Conservation (phyloP, 768 basidiomycete species). For the Boletellus ananas region DNA sequence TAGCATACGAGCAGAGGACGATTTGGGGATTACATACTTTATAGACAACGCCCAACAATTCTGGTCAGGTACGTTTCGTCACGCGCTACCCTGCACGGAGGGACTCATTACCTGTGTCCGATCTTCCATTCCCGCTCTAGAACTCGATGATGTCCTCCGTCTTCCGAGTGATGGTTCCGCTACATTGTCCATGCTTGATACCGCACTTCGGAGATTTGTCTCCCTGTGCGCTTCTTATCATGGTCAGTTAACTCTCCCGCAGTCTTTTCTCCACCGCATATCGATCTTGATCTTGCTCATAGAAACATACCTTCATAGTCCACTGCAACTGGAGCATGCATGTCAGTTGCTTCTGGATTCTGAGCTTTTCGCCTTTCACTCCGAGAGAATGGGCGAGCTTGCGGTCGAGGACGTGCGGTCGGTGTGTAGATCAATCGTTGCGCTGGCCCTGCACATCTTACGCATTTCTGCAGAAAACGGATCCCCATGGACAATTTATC, state of each 20-base stretch:
- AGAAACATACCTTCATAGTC: conserved; percentile 86
- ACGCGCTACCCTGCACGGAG: conserved; percentile 3
- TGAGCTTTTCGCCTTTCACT: conserved; percentile 87
- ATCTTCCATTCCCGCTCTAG: conserved; percentile 38
- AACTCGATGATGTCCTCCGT: conserved; percentile 79
- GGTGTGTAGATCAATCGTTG: conserved; percentile 40
- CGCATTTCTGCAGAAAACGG: conserved; percentile 55
- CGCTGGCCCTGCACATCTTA: conserved; percentile 3
- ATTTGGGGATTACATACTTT: conserved; percentile 76
- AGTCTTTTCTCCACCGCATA: not conserved
- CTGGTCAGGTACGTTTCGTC: conserved; percentile 69
- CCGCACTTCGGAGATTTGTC: conserved; percentile 71
- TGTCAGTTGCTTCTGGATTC: conserved; percentile 73
- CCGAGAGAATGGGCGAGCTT: conserved; percentile 85
- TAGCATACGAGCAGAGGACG: conserved; percentile 45
- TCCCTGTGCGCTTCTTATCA: conserved; percentile 83
- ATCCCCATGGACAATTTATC: conserved; percentile 81
- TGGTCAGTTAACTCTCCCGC: conserved; percentile 44
- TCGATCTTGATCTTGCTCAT: conserved; percentile 13
- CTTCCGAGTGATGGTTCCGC: conserved; percentile 55
- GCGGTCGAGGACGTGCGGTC: conserved; percentile 64
- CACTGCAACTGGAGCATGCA: conserved; percentile 81
- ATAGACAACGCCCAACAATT: conserved; percentile 84
- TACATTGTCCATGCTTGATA: conserved; percentile 74
- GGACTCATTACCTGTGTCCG: conserved; percentile 3